Evolutionary conservation across 805 yeast genomes (phyloP).

Genomic region (Kazachstania viticola): DNA sequence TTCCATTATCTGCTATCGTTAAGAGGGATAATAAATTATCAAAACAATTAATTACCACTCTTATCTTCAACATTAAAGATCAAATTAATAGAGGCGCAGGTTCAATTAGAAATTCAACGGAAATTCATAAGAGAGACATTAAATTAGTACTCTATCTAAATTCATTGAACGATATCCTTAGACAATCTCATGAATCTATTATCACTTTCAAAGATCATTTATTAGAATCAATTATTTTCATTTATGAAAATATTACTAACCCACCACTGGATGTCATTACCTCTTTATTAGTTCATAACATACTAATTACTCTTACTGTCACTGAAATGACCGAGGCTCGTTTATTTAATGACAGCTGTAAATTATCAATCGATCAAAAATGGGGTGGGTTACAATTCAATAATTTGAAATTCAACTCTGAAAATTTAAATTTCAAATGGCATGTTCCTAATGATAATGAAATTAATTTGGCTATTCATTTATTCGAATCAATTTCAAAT

Average conservation of each 20-base stretch:
- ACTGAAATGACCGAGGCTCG: slow-evolving; percentile 50
- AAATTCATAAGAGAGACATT: slow-evolving; percentile 64
- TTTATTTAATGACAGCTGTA: slow-evolving; percentile 37
- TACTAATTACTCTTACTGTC: slow-evolving; percentile 51
- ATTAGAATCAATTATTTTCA: slow-evolving; percentile 24
- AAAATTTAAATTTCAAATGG: slow-evolving; percentile 58
- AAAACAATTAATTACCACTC: slow-evolving; percentile 14
- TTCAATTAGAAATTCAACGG: slow-evolving; percentile 49
- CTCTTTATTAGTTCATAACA: slow-evolving; percentile 55
- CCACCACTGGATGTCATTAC: slow-evolving; percentile 53
- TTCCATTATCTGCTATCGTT: slow-evolving; percentile 60
- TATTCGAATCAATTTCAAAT: slow-evolving; percentile 40
- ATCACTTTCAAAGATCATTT: slow-evolving; percentile 37
- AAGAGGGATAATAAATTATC: slow-evolving; percentile 37
- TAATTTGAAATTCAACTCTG: slow-evolving; percentile 34
- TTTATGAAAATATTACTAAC: slow-evolving; percentile 26
- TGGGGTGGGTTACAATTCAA: slow-evolving; percentile 74
- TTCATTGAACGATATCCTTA: slow-evolving; percentile 55
- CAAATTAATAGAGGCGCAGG: slow-evolving; percentile 83
- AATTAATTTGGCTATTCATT: slow-evolving; percentile 46
- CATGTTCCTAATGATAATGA: slow-evolving; percentile 52
- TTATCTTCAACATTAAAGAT: slow-evolving; percentile 37
- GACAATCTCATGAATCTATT: slow-evolving; percentile 49
- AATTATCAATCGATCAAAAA: slow-evolving; percentile 31
- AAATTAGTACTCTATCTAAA: slow-evolving; percentile 60